Percentiles rank a stretch among this genome's conserved stretches.
Conservation (phyloP, 164 flowering plant species). For the Annona squamosa region DNA sequence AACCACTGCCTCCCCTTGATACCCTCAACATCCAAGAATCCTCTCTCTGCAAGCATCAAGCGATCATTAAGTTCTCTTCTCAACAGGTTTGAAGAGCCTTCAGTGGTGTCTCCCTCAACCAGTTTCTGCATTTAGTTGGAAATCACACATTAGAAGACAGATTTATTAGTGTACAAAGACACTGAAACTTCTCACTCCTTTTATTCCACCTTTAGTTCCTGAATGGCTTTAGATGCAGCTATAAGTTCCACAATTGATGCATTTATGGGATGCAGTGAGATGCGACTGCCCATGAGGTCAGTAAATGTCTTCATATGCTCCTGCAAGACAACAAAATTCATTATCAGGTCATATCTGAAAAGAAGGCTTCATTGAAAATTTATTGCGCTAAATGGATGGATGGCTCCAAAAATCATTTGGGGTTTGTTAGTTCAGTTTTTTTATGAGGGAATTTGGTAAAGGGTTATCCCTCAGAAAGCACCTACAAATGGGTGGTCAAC, state of each 20-base stretch:
- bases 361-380: too few species aligned
- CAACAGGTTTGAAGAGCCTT: slow-evolving; percentile 29
- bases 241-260: slow-evolving; percentile 44
- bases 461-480: too few species aligned
- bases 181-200: neutral
- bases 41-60: slow-evolving; percentile 87
- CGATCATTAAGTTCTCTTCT: slow-evolving; percentile 69
- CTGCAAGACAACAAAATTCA: slow-evolving; percentile 25
- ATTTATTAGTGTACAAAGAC: neutral
- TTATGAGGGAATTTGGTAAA: too few species aligned
- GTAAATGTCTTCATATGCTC: slow-evolving; percentile 35
- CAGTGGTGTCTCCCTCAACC: slow-evolving; percentile 23
- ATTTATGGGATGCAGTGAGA: slow-evolving; percentile 46
- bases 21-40: slow-evolving; percentile 78
- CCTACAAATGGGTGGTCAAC: too few species aligned
- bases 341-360: too few species aligned
- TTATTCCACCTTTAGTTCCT: slow-evolving; percentile 51
- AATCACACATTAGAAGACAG: neutral
- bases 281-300: slow-evolving; percentile 29
- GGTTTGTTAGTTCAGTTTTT: too few species aligned
- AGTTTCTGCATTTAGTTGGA: slow-evolving; percentile 37
- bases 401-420: too few species aligned
- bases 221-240: slow-evolving; percentile 42
- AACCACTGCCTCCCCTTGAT: slow-evolving; percentile 69
- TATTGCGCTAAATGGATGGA: too few species aligned